Conservation (phyloP, 495 filamentous ascomycete genomes). For the Hypoxylon perforatum region DNA sequence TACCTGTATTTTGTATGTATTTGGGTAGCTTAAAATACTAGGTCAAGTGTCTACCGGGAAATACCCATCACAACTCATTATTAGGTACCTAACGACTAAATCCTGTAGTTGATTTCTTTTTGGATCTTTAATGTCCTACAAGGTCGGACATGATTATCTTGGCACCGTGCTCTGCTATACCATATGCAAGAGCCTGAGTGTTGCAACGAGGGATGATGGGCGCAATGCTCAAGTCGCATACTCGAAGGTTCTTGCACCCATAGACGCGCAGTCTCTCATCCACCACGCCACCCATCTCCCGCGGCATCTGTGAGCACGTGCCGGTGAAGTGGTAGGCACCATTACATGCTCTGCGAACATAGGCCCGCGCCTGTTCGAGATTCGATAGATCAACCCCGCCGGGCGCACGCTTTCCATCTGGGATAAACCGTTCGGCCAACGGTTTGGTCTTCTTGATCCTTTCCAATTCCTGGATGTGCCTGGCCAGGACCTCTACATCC, state of each 20-base stretch:
- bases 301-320: conserved; percentile 46
- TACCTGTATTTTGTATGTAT: no score
- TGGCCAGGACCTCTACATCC: conserved; percentile 49
- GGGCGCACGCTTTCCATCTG: no score
- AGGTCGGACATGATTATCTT: neutral
- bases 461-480: conserved; percentile 48
- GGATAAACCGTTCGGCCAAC: conserved; percentile 1
- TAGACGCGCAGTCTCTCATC: conserved; percentile 54
- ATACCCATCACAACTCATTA: no score
- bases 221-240: conserved; percentile 61
- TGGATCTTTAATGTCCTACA: no score
- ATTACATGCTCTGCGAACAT: conserved; percentile 40
- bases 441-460: conserved; percentile 23
- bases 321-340: conserved; percentile 42
- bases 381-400: no score
- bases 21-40: no score
- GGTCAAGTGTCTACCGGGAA: no score
- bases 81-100: no score
- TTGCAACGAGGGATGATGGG: conserved; percentile 51
- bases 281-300: conserved; percentile 46
- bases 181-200: conserved; percentile 57
- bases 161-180: conserved; percentile 29
- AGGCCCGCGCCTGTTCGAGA: conserved; percentile 35
- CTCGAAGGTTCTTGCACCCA: conserved; percentile 54
- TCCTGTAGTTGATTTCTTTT: no score